Conservation (phyloP, 1,284 basidiomycete genomes). For the Rhodofomes roseus region DNA sequence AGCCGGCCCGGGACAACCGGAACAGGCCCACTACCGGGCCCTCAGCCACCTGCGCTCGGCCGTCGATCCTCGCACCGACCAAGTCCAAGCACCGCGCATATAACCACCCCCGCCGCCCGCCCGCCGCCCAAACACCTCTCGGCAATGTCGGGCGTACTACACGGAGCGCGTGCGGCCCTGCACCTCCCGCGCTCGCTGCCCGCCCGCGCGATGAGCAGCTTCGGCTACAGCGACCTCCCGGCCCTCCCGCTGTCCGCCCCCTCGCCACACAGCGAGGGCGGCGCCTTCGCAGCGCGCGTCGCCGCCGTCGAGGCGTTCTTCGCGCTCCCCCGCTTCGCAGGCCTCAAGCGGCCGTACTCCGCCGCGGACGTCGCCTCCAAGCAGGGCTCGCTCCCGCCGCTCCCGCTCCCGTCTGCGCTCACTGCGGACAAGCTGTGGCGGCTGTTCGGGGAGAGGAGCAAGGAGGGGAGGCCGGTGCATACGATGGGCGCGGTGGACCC, state of each 20-base stretch:
- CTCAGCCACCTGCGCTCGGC: not conserved
- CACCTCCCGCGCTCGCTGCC: constrained; percentile 13
- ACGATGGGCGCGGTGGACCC: constrained; percentile 92
- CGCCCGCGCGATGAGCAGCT: constrained; percentile 16
- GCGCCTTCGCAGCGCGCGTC: constrained; percentile 63
- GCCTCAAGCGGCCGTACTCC: constrained; percentile 76
- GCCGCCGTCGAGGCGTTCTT: constrained; percentile 73
- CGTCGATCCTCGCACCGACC: not conserved
- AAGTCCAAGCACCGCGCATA: not conserved
- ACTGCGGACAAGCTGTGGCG: constrained; percentile 82
- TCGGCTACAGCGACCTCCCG: constrained; percentile 14
- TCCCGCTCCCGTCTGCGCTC: constrained; percentile 74
- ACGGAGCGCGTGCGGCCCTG: not conserved
- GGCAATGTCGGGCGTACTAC: not conserved
- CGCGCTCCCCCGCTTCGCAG: constrained; percentile 67
- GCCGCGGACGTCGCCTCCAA: constrained; percentile 81
- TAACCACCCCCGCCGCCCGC: not conserved
- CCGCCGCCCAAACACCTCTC: not conserved
- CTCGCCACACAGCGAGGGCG: constrained; percentile 57
- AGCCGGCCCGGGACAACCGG: not conserved
- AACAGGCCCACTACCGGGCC: not conserved
- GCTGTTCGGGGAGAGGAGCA: constrained; percentile 61
- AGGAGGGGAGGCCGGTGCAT: constrained; percentile 66
- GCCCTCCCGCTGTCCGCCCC: constrained; percentile 62
- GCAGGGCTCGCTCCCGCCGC: constrained; percentile 81